Evolutionary conservation across 2,329 filamentous ascomycete species (phyloP), one percentile per base, ranked within the genome.

Genomic region (Magnaporthiopsis rhizophila): DNA sequence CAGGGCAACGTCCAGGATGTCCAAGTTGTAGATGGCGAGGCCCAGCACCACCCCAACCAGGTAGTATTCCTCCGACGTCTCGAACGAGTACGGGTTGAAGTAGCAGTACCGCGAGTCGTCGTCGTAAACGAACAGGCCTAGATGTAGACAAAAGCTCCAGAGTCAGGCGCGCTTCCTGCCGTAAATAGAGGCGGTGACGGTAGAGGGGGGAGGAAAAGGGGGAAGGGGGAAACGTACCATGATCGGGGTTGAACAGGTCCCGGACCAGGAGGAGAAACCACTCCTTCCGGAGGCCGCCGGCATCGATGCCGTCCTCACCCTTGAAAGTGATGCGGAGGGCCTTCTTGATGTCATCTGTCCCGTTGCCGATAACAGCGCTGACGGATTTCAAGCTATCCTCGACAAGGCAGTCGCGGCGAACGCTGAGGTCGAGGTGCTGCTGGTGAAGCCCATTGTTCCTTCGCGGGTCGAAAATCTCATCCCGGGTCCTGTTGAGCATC

Each of bases 1-100:
- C 26, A 97, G 82, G 2, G 91, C 90, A 61, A 97, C 85, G 72
- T 97, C 93, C 24, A 97, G 80, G 69, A 97, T 97, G 0, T 91
- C 97, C 2, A 91, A 96, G 75, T 97, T 97, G 77, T 97, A 96
- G 66, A 97, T 96, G 18, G 93, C 93, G 65, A 97, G 80, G 0
- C 93, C 93, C 64, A 97, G 83, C 9, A 97, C 83, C 15, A 95
- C 91, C 0, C 93, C 93, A 34, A 97, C 90, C 28, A 97, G 82
- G 72, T 95, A 96, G 75, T 91, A 97, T 69, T 96, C 92, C 71
- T 97, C 92, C 0, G 91, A 93, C 0, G 91, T 93, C 74, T 97
- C 93, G 69, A 97, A 92, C 21, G 90, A 91, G 72, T 89, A 86
- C 0, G 92, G 90, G 72, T 97, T 97, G 78, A 97, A 97, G 75